Conservation (phyloP, 163 green algal genomes). For the Prototheca cutis region DNA sequence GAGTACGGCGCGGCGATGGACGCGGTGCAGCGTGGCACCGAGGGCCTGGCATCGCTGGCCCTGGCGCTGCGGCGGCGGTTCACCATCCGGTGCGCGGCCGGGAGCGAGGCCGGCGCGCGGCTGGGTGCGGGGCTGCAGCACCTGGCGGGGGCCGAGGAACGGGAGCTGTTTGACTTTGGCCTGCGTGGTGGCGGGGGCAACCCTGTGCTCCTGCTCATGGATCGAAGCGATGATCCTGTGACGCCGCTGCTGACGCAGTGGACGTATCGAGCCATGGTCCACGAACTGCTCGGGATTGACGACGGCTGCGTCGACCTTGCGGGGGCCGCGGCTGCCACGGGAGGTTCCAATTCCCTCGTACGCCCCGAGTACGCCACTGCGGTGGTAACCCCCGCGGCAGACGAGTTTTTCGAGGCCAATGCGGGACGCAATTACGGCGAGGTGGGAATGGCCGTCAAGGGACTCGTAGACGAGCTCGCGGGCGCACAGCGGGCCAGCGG, state of each 20-base stretch:
- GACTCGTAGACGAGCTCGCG: constrained; percentile 59
- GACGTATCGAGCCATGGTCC: constrained; percentile 84
- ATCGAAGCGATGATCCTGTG: constrained; percentile 90
- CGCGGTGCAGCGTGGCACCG: constrained; percentile 44
- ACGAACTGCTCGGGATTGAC: constrained; percentile 84
- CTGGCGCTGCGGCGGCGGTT: constrained; percentile 81
- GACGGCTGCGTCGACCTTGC: constrained; percentile 69
- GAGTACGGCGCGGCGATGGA: constrained; percentile 45
- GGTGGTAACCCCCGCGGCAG: constrained; percentile 52
- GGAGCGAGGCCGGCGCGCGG: constrained; percentile 47
- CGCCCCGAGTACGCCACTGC: constrained; percentile 65
- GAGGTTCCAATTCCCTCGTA: too few species aligned
- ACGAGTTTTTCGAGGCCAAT: constrained; percentile 26
- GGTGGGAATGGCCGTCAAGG: constrained; percentile 52
- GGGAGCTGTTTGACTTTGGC: constrained; percentile 87
- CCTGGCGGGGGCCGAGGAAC: constrained; percentile 58
- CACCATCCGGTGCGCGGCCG: constrained; percentile 51
- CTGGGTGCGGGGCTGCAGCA: constrained; percentile 64
- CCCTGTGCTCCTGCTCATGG: constrained; percentile 82
- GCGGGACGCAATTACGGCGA: constrained; percentile 89
- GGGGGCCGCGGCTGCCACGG: constrained; percentile 34
- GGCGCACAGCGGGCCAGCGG: neutral
- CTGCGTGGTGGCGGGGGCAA: constrained; percentile 33
- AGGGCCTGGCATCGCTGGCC: constrained; percentile 77
- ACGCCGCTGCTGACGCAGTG: constrained; percentile 80